Base-by-base conservation (phyloP, 148 eudicot genomes). In the Amaranthus cruentus region DNA sequence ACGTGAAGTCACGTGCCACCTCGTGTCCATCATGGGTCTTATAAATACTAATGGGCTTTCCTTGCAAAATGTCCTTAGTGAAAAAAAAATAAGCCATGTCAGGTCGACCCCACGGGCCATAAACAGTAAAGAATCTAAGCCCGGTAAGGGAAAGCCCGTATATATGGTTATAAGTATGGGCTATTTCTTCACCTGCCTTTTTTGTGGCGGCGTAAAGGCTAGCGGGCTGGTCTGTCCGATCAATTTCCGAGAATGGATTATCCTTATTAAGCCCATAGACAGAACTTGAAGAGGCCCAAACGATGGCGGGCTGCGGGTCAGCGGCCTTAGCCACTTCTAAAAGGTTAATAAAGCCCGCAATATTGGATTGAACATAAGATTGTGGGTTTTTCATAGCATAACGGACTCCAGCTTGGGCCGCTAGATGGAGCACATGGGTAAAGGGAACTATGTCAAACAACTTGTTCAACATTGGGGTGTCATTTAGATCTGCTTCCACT, bases 11-110 rank as follows among this genome's bases (percentile, higher is more conserved):
- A 75, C 97, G 97, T 69, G 97, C 97, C 79, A 94, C 98, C 78
- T 85, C 91, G 1, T 73, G 73, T 3, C 87, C 90, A 10, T 87
- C 92, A 13, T 79, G 82, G 1, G 98, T 82, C 77, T 86, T 81
- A 79, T 93, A 91, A 1, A 92, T 70, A n/a, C 75, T 84, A 2
- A 94, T 89, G 6, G 86, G 69, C 68, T 89, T 94, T 2, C 96
- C 95, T 43, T 91, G 93, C 2, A 94, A 59, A 3, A 94, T 91
- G 52, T 94, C 98, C 74, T 91, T 94, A 6, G 97, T 91, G 81
- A 94, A 94, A 79, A 94, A 94, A 76, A 89, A 94, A 64, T 94
- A 94, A 0, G 98, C 98, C 98, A 94, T 94, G 79, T 94, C 98
- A 28, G 98, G 98, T 42, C 97, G 54, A 0, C 98, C 98, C 98